These are phyloP conservation scores for Aspergillus tamarii DNA, from an alignment of 2,329 filamentous ascomycete genomes.

Conservation along the genomic window DNA sequence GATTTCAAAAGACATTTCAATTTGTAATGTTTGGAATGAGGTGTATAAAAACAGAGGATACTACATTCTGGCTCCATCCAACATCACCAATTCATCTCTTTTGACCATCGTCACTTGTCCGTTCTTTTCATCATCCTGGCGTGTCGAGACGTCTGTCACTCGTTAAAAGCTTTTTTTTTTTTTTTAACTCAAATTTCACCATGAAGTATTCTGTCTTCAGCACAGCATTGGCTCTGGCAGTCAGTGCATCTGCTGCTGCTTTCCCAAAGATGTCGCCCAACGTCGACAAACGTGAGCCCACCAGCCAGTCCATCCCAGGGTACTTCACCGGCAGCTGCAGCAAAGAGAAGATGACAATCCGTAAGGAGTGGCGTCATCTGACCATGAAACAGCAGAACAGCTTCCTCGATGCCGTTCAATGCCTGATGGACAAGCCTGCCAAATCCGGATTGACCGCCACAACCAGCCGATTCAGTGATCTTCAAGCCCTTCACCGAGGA, in stretches of 20 bases:
- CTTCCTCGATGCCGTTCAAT: neutral
- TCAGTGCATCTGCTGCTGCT: neutral
- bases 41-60: neutral
- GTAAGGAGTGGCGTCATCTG: neutral
- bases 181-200: neutral
- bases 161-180: neutral
- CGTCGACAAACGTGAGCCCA: neutral
- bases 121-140: neutral
- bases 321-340: neutral
- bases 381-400: neutral
- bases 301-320: neutral
- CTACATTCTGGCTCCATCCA: neutral
- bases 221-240: neutral
- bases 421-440: neutral
- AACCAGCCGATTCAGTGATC: constrained; percentile 13
- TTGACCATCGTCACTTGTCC: neutral
- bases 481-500: constrained; percentile 14
- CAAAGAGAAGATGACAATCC: neutral
- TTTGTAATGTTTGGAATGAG: neutral
- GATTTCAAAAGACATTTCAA: neutral
- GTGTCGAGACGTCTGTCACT: neutral
- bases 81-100: neutral
- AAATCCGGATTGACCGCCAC: constrained; percentile 5
- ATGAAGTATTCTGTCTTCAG: neutral
- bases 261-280: neutral